Evolutionary conservation across 768 basidiomycete species (phyloP), one percentile per base, ranked within the genome.

Genomic region (Sporobolomyces phaffii): DNA sequence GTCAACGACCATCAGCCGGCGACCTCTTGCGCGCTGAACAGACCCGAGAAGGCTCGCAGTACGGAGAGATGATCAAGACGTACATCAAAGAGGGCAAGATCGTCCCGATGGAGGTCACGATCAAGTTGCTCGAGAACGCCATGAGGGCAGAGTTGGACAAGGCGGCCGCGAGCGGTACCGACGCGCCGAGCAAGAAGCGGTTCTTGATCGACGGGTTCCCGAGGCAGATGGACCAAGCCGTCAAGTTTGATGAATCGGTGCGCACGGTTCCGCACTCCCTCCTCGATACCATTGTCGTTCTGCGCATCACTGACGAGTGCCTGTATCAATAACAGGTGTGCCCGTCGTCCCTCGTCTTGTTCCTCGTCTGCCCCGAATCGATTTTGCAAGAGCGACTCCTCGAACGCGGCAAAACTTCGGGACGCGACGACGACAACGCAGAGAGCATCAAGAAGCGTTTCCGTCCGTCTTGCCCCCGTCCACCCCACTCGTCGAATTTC

Each of bases 141-240:
- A 98, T 99, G 89, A 74, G 77, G 28, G 83, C 78, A 44, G 84
- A 63, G 13, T 51, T 70, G 24, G 41, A 40, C 41, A 60, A 34
- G 41, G 38, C 63, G 64, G n/a, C 38, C 85, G 84, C 26, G 92
- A 90, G 91, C 77, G 77, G 13, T 79, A 83, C 38, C 31, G 36
- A 48, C 34, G 65, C 60, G 36, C 89, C 87, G 29, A 80, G 79
- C 58, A 90, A 90, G 29, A 63, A 56, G 38, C 85, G 91, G 50
- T 99, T 98, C 82, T 82, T 98, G 73, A 86, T 99, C 68, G 94
- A 99, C 70, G 96, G 94, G 2, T 98, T 98, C 79, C 96, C 94
- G 60, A 84, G 94, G 67, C 92, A 98, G 82, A 92, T 98, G 91
- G 96, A 99, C 77, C 96, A 99, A 79, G 94, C 93, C 0, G 66